Evolutionary conservation across 345 rosid genomes (phyloP).

Genomic region (Salix purpurea): DNA sequence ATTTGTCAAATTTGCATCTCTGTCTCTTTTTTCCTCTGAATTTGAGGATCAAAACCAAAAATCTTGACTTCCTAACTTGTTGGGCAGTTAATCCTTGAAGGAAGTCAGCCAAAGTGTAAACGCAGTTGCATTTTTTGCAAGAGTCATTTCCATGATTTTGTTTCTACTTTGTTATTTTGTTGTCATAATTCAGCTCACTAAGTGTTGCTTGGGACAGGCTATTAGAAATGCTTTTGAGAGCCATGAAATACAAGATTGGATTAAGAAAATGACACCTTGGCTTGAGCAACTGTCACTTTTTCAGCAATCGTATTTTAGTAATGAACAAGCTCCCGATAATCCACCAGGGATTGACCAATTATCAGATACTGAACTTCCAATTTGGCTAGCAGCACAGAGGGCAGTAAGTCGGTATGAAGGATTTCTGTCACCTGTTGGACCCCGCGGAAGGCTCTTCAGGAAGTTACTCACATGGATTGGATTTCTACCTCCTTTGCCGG

Average conservation of each 20-base stretch:
- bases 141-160: too few relatives aligned
- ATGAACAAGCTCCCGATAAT: constrained; percentile 40
- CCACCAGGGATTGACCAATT: constrained; percentile 36
- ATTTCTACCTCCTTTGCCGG: constrained; percentile 54
- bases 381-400: constrained; percentile 86
- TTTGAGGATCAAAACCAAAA: neutral
- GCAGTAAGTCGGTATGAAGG: constrained; percentile 89
- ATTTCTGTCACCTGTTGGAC: constrained; percentile 76
- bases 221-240: constrained; percentile 44
- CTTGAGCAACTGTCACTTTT: constrained; percentile 55
- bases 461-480: constrained; percentile 75
- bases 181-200: constrained; percentile 6
- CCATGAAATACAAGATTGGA: constrained; percentile 46
- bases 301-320: constrained; percentile 45
- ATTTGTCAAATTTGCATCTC: neutral
- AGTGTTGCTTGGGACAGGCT: constrained; percentile 40
- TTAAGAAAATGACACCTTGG: constrained; percentile 54
- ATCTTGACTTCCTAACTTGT: neutral
- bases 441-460: constrained; percentile 76
- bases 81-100: neutral
- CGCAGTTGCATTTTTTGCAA: too few relatives aligned
- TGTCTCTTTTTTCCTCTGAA: neutral
- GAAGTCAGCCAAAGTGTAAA: too few relatives aligned
- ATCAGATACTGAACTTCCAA: constrained; percentile 67
- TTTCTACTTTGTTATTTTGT: neutral